These are phyloP conservation scores for Boletus patriciae DNA, from an alignment of 768 basidiomycete genomes.

Conservation along the genomic window DNA sequence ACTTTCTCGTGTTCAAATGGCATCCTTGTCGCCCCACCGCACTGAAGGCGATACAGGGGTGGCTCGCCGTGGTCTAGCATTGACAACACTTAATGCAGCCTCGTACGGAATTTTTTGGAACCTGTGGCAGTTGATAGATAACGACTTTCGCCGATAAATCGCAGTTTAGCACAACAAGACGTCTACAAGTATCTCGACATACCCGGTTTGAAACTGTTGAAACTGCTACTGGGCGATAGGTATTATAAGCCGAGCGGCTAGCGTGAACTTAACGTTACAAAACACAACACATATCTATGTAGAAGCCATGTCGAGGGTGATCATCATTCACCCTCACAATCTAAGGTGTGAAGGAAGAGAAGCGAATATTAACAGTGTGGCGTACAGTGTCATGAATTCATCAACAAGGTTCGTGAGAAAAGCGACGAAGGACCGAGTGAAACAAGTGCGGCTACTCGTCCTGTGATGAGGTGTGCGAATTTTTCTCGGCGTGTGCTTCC, in stretches of 20 bases:
- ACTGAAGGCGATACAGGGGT: slow-evolving; percentile 48
- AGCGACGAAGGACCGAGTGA: background rate
- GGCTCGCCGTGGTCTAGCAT: slow-evolving; percentile 28
- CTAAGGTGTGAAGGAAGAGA: background rate
- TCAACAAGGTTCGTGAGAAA: background rate
- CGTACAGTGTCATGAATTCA: background rate
- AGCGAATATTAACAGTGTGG: background rate
- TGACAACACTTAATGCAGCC: too few species aligned
- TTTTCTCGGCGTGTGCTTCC: slow-evolving; percentile 26
- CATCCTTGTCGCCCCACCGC: slow-evolving; percentile 53
- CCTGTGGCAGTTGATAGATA: too few species aligned
- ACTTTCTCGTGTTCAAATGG: slow-evolving; percentile 50
- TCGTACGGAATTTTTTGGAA: too few species aligned
- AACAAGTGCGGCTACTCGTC: background rate
- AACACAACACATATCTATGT: background rate
- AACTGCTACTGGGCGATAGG: too few species aligned
- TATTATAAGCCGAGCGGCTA: too few species aligned
- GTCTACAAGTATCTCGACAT: too few species aligned
- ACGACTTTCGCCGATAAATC: too few species aligned
- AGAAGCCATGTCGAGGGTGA: background rate
- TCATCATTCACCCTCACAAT: background rate
- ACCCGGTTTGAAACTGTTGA: too few species aligned
- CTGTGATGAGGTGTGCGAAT: slow-evolving; percentile 9
- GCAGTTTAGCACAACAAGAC: too few species aligned
- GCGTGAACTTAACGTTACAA: background rate